Evolutionary conservation across 1,139 yeast genomes (phyloP), one percentile per base, ranked within the genome.

Genomic region (Saccharomyces hybrid): DNA sequence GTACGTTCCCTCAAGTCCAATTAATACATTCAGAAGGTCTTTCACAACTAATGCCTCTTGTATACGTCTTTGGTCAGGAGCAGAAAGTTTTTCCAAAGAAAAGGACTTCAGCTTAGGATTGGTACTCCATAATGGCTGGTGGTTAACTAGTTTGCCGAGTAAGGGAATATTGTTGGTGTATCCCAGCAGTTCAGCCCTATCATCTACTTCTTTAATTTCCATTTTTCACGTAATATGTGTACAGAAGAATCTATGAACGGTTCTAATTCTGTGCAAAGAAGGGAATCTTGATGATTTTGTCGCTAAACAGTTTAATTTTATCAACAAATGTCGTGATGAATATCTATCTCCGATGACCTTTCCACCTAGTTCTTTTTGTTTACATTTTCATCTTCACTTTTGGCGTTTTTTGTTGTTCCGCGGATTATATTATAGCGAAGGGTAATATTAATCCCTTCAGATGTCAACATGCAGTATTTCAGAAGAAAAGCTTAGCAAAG

Each of bases 1-100:
- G 62, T 85, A 89, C 38, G 76, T 76, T 0, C 98, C 97, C 67
- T 90, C 96, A 47, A 81, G 73, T 0, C 98, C 98, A 51, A 84
- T 63, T 27, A 93, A 70, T 1, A 87, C 83, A 61, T 78, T 80
- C 20, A 89, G 64, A n/a, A 90, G 68, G 66, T 93, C 99, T 57
- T 81, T 78, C 32, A 87, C 76, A 1, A 91, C 77, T 20, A 85
- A 73, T 0, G 86, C 84, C 65, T 89, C 96, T 66, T 89, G 96
- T 2, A 77, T 72, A 53, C 78, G 68, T 26, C 75, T 71, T 29
- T 77, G 77, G 47, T 73, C 73, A 2, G 59, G 54, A 14, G 57
- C 48, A 3, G 58, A 50, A 23, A 63, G 50, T 51, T 61, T 57
- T 41, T 60, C 60, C 49, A 81, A 62, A 3, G 82, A 76, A 54